These are phyloP conservation scores for Neurospora discreta DNA, from an alignment of 495 filamentous ascomycete genomes.

Conservation along the genomic window DNA sequence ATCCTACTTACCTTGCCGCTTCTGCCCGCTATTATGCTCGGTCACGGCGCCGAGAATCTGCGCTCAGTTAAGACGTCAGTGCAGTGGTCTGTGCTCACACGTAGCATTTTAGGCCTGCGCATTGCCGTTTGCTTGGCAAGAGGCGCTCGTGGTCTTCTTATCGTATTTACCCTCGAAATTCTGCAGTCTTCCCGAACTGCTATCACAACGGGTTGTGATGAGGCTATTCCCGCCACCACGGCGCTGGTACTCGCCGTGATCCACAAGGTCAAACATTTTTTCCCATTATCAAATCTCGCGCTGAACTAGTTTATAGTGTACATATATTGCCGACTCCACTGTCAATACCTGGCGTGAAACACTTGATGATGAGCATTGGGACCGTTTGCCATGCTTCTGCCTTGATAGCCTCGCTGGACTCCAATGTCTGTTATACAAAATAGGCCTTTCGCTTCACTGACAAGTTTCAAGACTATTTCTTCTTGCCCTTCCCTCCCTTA, in stretches of 20 bases:
- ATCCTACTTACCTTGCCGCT: neutral
- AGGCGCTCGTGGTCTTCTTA: neutral
- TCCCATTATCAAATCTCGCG: neutral
- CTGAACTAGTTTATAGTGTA: neutral
- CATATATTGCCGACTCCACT: neutral
- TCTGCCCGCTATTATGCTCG: neutral
- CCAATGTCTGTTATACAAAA: neutral
- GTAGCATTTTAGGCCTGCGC: neutral
- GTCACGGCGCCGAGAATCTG: neutral
- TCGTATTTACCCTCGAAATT: neutral
- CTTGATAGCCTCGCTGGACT: neutral
- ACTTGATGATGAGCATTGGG: neutral
- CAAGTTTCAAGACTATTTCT: neutral
- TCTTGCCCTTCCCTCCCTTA: slow-evolving; percentile 7
- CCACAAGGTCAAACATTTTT: neutral
- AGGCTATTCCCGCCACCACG: neutral
- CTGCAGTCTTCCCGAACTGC: neutral
- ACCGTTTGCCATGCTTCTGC: neutral
- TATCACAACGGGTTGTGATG: neutral
- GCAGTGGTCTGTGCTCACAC: neutral
- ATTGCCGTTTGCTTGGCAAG: neutral
- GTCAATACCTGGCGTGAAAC: neutral
- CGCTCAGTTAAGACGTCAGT: neutral
- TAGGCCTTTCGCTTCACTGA: neutral
- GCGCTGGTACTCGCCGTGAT: neutral